Evolutionary conservation across 2,329 filamentous ascomycete genomes (phyloP).

Genomic region (Nemania bipapillata): DNA sequence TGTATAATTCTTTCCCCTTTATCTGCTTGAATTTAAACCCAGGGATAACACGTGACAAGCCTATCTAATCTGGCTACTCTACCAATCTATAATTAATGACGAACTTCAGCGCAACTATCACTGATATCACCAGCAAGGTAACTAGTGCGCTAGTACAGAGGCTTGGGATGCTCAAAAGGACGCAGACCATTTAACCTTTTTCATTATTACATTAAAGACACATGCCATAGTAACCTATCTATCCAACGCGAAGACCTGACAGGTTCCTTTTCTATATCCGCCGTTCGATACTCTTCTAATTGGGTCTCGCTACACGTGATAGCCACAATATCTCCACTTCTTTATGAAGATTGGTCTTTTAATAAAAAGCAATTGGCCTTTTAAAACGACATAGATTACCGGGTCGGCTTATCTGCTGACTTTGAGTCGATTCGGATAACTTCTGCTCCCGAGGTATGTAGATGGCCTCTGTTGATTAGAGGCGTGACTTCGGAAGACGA

Average conservation of each 20-base stretch:
- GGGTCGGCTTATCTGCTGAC: not conserved
- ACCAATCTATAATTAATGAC: too few species aligned
- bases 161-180: not conserved
- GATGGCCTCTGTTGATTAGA: not conserved
- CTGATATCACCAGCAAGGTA: not conserved
- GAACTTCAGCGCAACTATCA: too few species aligned
- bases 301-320: not conserved
- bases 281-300: not conserved
- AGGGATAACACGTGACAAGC: too few species aligned
- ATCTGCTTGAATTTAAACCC: too few species aligned
- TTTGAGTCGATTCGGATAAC: not conserved
- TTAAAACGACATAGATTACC: not conserved
- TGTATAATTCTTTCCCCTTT: too few species aligned
- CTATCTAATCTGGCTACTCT: too few species aligned
- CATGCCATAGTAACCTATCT: not conserved
- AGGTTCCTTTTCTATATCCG: not conserved
- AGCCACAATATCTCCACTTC: not conserved
- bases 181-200: not conserved
- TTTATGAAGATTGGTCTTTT: not conserved
- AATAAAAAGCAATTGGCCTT: not conserved
- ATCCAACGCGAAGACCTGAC: slow-evolving; percentile 10
- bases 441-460: not conserved
- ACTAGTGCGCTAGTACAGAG: not conserved
- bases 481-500: not conserved
- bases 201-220: slow-evolving; percentile 16